A percentile compares a stretch with the other conserved stretches of the same genome.
phyloP scores from a whole-genome alignment of 345 rosid genomes.

The Eucalyptus tenuipes region DNA sequence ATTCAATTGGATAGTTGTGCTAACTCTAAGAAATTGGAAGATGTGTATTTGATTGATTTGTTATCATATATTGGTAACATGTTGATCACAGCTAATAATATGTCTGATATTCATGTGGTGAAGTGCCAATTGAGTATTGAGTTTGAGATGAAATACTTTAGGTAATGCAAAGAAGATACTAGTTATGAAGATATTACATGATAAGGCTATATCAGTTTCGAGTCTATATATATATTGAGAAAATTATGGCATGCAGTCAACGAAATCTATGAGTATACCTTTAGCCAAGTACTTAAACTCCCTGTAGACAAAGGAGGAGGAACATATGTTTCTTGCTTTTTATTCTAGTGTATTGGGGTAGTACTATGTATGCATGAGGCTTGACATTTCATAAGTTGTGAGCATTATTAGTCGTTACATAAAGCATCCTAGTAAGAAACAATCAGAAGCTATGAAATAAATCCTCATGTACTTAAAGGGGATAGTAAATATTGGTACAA shows the following conservation, averaged over 20 bases:
- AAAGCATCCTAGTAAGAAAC: neutral
- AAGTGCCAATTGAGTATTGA: fast-evolving
- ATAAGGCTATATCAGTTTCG: fast-evolving
- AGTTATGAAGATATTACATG: neutral
- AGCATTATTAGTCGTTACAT: neutral
- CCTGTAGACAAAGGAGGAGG: no score
- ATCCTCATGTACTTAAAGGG: neutral
- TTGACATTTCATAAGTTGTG: neutral
- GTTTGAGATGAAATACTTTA: no score
- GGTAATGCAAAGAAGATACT: no score
- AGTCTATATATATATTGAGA: neutral
- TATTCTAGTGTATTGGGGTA: no score
- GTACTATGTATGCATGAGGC: fast-evolving
- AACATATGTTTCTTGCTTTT: no score
- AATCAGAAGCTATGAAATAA: neutral
- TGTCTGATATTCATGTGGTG: neutral
- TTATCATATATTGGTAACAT: neutral
- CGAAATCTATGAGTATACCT: neutral
- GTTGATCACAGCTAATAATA: neutral
- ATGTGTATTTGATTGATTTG: neutral
- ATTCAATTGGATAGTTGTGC: no score
- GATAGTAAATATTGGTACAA: neutral
- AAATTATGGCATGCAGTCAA: neutral
- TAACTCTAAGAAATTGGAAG: neutral
- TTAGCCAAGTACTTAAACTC: no score